Evolutionary conservation across 306 rosid genomes (phyloP).

Genomic region (Ochetophila trinervis): DNA sequence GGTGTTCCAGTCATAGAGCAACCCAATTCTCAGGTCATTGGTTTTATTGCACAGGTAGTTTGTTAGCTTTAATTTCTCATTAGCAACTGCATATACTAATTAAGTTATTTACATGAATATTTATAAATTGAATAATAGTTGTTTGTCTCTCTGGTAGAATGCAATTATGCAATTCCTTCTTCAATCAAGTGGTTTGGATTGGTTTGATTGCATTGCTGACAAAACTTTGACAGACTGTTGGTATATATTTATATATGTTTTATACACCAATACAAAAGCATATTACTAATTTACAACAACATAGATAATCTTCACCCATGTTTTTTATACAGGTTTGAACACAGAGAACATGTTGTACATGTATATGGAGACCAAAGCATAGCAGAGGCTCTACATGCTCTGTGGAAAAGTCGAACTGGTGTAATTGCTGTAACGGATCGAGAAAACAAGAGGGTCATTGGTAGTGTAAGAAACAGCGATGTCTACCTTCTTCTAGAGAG

Average conservation of each 20-base stretch:
- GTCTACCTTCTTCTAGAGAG: constrained; percentile 42
- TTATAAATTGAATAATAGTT: constrained; percentile 5
- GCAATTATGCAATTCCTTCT: constrained; percentile 54
- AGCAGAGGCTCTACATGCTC: constrained; percentile 46
- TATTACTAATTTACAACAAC: too few relatives aligned
- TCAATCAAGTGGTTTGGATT: constrained; percentile 58
- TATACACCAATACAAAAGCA: not conserved
- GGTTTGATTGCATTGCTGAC: constrained; percentile 58
- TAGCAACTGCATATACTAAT: not conserved
- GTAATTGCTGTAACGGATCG: constrained; percentile 45
- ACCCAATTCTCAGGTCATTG: constrained; percentile 35
- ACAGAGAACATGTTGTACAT: constrained; percentile 39
- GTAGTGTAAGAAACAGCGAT: constrained; percentile 49
- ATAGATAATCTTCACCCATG: not conserved
- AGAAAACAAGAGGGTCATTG: constrained; percentile 47
- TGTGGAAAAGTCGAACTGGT: constrained; percentile 39
- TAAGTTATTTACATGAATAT: not conserved
- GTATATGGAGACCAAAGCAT: constrained; percentile 55
- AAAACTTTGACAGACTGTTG: constrained; percentile 42
- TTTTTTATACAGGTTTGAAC: constrained; percentile 44
- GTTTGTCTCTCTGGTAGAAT: constrained; percentile 38
- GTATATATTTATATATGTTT: constrained; percentile 24
- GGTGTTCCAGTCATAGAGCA: constrained; percentile 56
- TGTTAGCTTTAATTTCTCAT: not conserved
- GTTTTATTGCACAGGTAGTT: constrained; percentile 59